phyloP scores from a whole-genome alignment of 805 yeast species.

The Ogataea corticis region DNA sequence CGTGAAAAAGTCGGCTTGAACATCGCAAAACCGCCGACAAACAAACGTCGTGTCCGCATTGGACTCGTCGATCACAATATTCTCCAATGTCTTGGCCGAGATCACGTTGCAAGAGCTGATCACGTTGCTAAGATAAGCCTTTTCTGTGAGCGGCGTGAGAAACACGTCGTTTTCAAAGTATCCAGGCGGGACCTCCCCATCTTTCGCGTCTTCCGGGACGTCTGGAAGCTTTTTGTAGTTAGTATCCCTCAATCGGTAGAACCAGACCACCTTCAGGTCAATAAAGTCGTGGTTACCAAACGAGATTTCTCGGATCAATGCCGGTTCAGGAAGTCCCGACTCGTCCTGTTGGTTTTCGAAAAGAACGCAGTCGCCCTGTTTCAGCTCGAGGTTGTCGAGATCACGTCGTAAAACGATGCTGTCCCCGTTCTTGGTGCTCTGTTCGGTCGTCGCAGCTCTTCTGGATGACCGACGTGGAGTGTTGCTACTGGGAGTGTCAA shows the following conservation, averaged over 20 bases:
- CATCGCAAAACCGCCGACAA: conserved; percentile 45
- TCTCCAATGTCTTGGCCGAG: conserved; percentile 36
- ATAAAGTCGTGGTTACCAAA: conserved; percentile 51
- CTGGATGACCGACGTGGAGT: conserved; percentile 27
- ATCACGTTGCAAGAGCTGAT: conserved; percentile 46
- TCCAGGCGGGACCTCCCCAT: background rate
- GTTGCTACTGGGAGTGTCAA: conserved; percentile 6
- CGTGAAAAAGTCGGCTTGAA: conserved; percentile 36
- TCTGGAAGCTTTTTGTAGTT: conserved; percentile 30
- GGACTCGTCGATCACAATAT: conserved; percentile 39
- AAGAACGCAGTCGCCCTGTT: conserved; percentile 54
- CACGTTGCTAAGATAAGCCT: conserved; percentile 44
- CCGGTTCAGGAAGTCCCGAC: conserved; percentile 40
- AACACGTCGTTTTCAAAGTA: conserved; percentile 48
- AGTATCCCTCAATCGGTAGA: conserved; percentile 45
- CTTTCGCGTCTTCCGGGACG: conserved; percentile 12
- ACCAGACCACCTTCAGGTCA: conserved; percentile 49
- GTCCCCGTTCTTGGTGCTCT: background rate
- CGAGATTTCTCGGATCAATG: conserved; percentile 50
- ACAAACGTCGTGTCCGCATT: conserved; percentile 35
- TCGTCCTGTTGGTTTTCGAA: conserved; percentile 32
- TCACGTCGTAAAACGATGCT: conserved; percentile 39
- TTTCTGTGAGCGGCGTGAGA: conserved; percentile 51
- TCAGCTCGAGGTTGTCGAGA: conserved; percentile 48
- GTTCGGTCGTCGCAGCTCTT: conserved; percentile 13